Percentiles rank a stretch among this genome's conserved stretches.
phyloP scores from a whole-genome alignment of 768 basidiomycete genomes.

The Leccinellum albellum region DNA sequence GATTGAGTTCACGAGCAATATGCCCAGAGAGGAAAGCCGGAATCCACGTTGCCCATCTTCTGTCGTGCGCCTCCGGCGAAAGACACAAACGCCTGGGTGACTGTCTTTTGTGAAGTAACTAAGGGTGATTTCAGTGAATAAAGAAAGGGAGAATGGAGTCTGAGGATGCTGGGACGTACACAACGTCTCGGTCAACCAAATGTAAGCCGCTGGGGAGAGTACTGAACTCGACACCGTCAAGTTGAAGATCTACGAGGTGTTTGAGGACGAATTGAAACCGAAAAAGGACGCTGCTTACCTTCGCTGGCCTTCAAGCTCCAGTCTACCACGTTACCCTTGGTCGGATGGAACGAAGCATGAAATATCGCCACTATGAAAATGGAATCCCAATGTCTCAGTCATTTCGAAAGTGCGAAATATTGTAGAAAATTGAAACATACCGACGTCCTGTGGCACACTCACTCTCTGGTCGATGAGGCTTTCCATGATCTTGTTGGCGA shows the following conservation, averaged over 20 bases:
- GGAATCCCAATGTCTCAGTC: background rate
- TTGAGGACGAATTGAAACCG: background rate
- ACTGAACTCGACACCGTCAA: conserved; percentile 76
- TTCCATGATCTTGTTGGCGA: conserved; percentile 22
- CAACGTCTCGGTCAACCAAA: conserved; percentile 71
- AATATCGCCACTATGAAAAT: conserved; percentile 65
- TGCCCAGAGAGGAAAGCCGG: conserved; percentile 73
- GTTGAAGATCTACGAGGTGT: conserved; percentile 48
- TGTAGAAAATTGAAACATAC: conserved; percentile 28
- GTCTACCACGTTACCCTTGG: conserved; percentile 73
- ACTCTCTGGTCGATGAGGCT: conserved; percentile 25
- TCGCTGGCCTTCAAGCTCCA: conserved; percentile 73
- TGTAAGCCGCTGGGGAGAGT: conserved; percentile 81
- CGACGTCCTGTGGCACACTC: conserved; percentile 51
- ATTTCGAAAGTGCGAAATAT: background rate
- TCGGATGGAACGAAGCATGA: conserved; percentile 82
- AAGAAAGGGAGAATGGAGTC: background rate
- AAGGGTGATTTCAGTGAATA: conserved; percentile 12
- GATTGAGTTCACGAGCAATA: conserved; percentile 61
- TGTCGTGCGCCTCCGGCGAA: conserved; percentile 61
- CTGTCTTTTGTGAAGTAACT: conserved; percentile 73
- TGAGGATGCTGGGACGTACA: conserved; percentile 45
- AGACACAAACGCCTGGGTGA: conserved; percentile 71
- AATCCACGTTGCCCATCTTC: conserved; percentile 77
- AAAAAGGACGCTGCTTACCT: conserved; percentile 38